Evolutionary conservation across 73 alveolate genomes (phyloP), one percentile per base, ranked within the genome.

Genomic region (Loxodes magnus): DNA sequence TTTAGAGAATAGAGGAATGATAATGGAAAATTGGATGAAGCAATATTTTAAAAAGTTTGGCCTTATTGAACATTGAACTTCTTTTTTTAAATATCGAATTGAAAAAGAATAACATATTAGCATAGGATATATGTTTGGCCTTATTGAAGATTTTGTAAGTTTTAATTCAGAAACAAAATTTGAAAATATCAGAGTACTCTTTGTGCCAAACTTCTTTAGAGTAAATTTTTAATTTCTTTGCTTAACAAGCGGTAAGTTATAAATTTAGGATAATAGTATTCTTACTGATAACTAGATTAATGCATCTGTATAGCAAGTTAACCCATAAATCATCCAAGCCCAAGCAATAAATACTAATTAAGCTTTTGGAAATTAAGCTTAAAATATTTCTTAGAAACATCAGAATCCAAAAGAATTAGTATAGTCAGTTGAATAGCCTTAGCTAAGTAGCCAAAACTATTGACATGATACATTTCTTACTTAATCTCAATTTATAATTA

Each of bases 171-270:
- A 64, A 68, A 51, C 43, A 31, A 20, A 24, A 64, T 22, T 19
- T 34, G 4, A 51, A 57, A 25, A 25, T 69, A 6, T 35, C 48
- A 7, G 38, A 69, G 28, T 69, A 69, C 29, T 55, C 74, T 10
- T 52, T 69, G 17, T 62, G 71, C 30, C 51, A 69, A 37, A 70
- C 77, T 7, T 46, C 83, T 1, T 35, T 69, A 2, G 83, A 69
- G 17, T 34, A 69, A n/a, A 69, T 69, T 3, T 69, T 69, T 57
- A 69, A 69, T 23, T 41, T 42, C 25, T 69, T 69, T 64, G 83
- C 83, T 20, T 26, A 61, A 0, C 34, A 64, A 38, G 42, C 16
- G 12, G 65, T 34, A 24, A 23, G 30, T 19, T 19, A 16, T 48
- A 48, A 9, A 30, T 0, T 0, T 10, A 39, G 7, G 53, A n/a